Evolutionary conservation across 768 basidiomycete genomes (phyloP), one percentile per base, ranked within the genome.

Genomic region (Rhodocollybia butyracea): DNA sequence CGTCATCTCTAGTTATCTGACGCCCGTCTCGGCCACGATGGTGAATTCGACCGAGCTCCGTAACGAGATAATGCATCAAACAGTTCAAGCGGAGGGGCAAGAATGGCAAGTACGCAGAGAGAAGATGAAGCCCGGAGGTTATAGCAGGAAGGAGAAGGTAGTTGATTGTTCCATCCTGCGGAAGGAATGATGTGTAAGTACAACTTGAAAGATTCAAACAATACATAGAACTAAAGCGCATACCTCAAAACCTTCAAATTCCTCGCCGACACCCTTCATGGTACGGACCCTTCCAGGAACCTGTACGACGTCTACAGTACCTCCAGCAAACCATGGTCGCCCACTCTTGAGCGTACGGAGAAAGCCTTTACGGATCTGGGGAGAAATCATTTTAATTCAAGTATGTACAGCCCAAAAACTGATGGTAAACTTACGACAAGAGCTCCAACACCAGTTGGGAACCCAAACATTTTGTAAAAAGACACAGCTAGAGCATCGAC

Each of bases 391-490:
- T 3, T 15, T 3, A 26, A 17, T 24, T 24, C n/a, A 3, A 24
- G 31, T 13, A n/a, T n/a, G 24, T 6, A 34, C 15, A 5, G 15
- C 10, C 17, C 17, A 7, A 24, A 36, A 10, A 5, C 31, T 13
- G 3, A 21, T 6, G 10, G n/a, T 22, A 29, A 39, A 50, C 48
- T 88, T 41, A 88, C 85, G 27, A 94, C 68, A 4, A 94, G 75
- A 12, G 89, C 89, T 32, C 91, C 91, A 40, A 92, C 82, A 7
- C 91, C 91, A 0, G 90, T 92, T 11, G 91, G 91, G 61, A 85
- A 93, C 31, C 91, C 91, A 59, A 91, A 90, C 87, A 93, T 91
- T 62, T 94, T 94, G 71, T 94, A 94, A 63, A 93, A 91, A 41
- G 87, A 89, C 51, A 94, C 64, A 0, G 85, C 89, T 79, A 91